Conservation (phyloP, 2,329 filamentous ascomycete genomes). For the Cercospora sp. region DNA sequence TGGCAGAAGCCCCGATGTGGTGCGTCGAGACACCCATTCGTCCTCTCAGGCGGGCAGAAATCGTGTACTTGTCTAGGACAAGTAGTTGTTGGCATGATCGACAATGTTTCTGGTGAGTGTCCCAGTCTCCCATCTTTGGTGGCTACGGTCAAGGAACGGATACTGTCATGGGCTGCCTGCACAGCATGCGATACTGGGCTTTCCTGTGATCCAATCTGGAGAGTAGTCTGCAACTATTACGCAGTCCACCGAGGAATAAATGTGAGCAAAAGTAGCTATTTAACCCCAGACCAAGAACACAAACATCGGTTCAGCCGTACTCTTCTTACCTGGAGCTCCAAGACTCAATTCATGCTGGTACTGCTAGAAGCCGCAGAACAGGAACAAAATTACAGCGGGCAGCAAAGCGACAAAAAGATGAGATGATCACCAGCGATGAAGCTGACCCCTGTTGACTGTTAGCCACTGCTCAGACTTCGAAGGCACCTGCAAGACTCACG, state of each 20-base stretch:
- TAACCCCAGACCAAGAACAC: background rate
- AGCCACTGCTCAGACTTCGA: background rate
- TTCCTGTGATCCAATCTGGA: background rate
- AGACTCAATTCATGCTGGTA: background rate
- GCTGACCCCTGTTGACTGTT: constrained; percentile 15
- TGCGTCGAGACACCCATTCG: background rate
- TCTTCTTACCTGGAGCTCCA: background rate
- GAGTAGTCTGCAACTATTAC: background rate
- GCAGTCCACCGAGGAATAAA: background rate
- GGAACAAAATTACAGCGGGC: background rate
- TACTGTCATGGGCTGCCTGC: background rate
- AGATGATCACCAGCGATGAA: constrained; percentile 20
- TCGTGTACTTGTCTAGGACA: background rate
- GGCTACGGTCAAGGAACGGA: background rate
- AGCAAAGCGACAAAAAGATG: background rate
- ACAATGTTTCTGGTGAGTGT: background rate
- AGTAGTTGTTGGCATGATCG: background rate
- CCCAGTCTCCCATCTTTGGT: background rate
- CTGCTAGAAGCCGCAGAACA: background rate
- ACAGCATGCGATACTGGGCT: background rate
- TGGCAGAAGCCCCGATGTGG: background rate
- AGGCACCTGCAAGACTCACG: background rate
- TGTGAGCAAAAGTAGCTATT: background rate
- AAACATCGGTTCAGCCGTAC: background rate
- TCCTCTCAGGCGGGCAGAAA: background rate